These are phyloP conservation scores for Noccaea bulbosa DNA, from an alignment of 345 rosid species.

Conservation along the genomic window DNA sequence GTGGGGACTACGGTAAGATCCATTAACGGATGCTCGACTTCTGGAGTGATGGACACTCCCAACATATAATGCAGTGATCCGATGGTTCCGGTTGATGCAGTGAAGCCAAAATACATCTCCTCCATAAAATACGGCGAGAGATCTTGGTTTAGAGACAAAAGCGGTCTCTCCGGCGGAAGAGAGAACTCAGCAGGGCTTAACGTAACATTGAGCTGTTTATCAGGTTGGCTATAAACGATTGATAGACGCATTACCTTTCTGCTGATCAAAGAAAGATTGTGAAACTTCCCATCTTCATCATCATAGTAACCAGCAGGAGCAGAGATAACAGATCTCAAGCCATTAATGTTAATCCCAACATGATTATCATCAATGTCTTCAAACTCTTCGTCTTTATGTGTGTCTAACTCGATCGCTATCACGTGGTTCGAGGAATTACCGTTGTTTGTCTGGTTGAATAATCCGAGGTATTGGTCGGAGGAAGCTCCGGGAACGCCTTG, in stretches of 20 bases:
- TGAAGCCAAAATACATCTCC: conserved; percentile 57
- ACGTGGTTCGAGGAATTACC: conserved; percentile 48
- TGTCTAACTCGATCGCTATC: conserved; percentile 61
- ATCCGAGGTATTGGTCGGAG: conserved; percentile 47
- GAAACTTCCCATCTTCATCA: conserved; percentile 9
- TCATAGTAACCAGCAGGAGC: conserved; percentile 51
- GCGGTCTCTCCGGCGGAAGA: conserved; percentile 33
- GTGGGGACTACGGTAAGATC: conserved; percentile 28
- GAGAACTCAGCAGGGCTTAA: conserved; percentile 39
- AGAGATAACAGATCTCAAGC: conserved; percentile 40
- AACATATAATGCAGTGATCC: conserved; percentile 49
- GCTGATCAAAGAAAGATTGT: conserved; percentile 16
- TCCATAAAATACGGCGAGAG: conserved; percentile 47
- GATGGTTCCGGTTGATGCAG: conserved; percentile 51
- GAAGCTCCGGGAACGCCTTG: conserved; percentile 42
- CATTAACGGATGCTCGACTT: conserved; percentile 34
- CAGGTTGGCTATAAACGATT: conserved; percentile 47
- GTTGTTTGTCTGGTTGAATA: conserved; percentile 45
- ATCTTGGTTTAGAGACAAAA: conserved; percentile 51
- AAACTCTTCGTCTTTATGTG: conserved; percentile 46
- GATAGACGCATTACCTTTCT: conserved; percentile 47
- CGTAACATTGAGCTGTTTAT: conserved; percentile 48
- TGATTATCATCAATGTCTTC: conserved; percentile 54
- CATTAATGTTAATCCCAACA: conserved; percentile 60
- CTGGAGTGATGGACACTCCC: conserved; percentile 39